These are phyloP conservation scores for Daedaleopsis sinensis DNA, from an alignment of 768 basidiomycete species.

Conservation along the genomic window DNA sequence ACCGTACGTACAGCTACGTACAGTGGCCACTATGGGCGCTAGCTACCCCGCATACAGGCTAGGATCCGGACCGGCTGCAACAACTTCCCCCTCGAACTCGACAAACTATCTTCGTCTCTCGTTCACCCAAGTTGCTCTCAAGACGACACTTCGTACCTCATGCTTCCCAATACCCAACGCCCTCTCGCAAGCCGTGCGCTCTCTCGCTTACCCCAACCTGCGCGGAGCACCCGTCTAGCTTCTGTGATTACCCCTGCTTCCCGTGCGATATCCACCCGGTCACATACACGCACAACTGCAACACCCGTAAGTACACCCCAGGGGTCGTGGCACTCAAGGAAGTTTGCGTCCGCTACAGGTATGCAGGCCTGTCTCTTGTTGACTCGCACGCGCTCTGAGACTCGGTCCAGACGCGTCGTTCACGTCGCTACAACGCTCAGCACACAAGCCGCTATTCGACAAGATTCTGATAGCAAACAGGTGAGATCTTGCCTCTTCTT, in stretches of 20 bases:
- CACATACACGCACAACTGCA: not conserved
- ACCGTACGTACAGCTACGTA: no score
- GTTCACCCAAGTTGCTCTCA: not conserved
- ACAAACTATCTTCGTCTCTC: not conserved
- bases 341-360: constrained; percentile 16
- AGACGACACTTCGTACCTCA: not conserved
- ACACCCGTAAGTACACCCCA: not conserved
- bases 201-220: not conserved
- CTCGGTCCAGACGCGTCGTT: not conserved
- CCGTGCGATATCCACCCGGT: not conserved
- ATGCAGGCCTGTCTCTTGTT: not conserved
- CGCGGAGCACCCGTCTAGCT: not conserved
- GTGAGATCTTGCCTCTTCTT: constrained; percentile 39
- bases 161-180: not conserved
- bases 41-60: not conserved
- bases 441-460: constrained; percentile 65
- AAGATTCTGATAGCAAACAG: constrained; percentile 93
- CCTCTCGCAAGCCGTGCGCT: not conserved
- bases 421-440: not conserved
- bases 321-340: not conserved
- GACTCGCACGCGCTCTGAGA: not conserved
- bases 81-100: not conserved
- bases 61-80: not conserved
- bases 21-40: not conserved
- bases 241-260: not conserved